These are phyloP conservation scores for Aspergillus felis DNA, from an alignment of 2,329 filamentous ascomycete genomes.

Conservation along the genomic window DNA sequence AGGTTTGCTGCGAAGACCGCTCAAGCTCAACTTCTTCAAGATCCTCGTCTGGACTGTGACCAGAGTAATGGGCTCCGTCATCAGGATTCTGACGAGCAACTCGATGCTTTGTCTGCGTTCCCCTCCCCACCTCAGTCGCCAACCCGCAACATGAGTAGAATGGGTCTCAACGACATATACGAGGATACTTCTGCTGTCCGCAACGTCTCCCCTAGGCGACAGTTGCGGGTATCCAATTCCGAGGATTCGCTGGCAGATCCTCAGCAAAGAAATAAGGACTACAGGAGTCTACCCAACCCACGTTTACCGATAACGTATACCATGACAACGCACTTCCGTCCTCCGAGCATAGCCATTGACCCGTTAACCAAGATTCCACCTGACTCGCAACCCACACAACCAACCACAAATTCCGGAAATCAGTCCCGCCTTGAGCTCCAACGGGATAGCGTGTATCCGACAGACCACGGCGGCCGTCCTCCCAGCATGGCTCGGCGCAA, in stretches of 20 bases:
- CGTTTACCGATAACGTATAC: conserved; percentile 11
- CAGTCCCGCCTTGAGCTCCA: conserved; percentile 4
- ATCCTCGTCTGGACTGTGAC: conserved; percentile 14
- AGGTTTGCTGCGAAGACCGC: conserved; percentile 27
- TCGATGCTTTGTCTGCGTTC: conserved; percentile 19
- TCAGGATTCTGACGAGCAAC: conserved; percentile 1
- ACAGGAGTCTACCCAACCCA: conserved; percentile 7
- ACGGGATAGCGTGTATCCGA: conserved; percentile 12
- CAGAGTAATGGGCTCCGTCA: conserved; percentile 10
- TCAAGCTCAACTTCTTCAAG: conserved; percentile 9
- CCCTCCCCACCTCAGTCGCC: conserved; percentile 33
- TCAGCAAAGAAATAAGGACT: background rate
- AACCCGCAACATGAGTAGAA: conserved; percentile 22
- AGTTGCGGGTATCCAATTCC: conserved; percentile 26
- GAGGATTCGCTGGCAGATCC: conserved; percentile 22
- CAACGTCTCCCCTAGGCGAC: conserved; percentile 14
- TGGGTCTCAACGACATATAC: conserved; percentile 16
- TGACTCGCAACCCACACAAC: conserved; percentile 4
- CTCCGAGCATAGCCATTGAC: conserved; percentile 16
- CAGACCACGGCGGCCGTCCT: conserved; percentile 4
- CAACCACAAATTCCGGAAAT: background rate
- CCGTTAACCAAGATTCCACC: conserved; percentile 4
- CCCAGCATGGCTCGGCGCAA: conserved; percentile 26
- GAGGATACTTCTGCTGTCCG: conserved; percentile 15
- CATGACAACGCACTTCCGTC: conserved; percentile 14